Conservation (phyloP, 148 eudicot species). For the Chenopodium album region DNA sequence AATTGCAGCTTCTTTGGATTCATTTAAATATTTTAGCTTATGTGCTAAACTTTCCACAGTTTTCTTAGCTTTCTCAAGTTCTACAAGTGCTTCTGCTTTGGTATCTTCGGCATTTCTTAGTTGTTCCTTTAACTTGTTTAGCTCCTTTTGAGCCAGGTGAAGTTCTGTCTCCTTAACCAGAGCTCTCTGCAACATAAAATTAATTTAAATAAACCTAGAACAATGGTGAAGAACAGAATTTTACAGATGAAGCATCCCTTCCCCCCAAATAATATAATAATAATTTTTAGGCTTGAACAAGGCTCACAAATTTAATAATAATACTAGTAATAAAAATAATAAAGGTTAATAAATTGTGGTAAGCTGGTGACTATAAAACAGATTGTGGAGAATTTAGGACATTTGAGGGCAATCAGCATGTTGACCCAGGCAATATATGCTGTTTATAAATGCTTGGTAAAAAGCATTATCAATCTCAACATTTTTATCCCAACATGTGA, state of each 20-base stretch:
- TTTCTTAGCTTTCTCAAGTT: slow-evolving; percentile 65
- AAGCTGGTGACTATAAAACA: not conserved
- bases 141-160: slow-evolving; percentile 78
- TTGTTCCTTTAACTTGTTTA: slow-evolving; percentile 72
- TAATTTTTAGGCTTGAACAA: not conserved
- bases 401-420: not conserved
- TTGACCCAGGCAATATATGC: not conserved
- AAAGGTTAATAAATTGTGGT: not conserved
- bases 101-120: slow-evolving; percentile 74
- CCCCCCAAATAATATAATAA: too few relatives aligned
- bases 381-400: not conserved
- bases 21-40: slow-evolving; percentile 52
- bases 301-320: not conserved
- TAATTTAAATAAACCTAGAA: not conserved
- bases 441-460: not conserved
- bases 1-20: slow-evolving; percentile 62
- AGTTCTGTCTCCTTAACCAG: slow-evolving; percentile 71
- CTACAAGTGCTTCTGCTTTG: slow-evolving; percentile 71
- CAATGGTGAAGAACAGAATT: not conserved
- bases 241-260: not conserved
- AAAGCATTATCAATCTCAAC: not conserved
- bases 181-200: slow-evolving; percentile 53
- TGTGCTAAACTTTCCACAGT: slow-evolving; percentile 56
- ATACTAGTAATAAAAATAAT: too few relatives aligned
- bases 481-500: not conserved